phyloP scores from a whole-genome alignment of 2,329 filamentous ascomycete genomes.

The Aureobasidium vineae region DNA sequence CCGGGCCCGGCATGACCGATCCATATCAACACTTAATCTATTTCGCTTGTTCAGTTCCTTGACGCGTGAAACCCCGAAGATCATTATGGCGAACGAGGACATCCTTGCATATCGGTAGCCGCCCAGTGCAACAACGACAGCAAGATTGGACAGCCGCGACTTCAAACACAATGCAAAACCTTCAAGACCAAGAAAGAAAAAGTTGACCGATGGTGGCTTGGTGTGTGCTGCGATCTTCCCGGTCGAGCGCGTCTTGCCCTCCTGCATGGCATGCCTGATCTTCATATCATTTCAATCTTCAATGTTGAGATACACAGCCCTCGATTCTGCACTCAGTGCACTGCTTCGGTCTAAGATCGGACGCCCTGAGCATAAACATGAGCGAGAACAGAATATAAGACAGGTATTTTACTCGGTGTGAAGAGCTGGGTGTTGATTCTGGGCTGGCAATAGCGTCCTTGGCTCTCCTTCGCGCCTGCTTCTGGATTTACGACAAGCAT shows the following conservation, averaged over 20 bases:
- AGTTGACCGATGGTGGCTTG: slow-evolving; percentile 2
- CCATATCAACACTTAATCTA: neutral
- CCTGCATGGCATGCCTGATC: slow-evolving; percentile 9
- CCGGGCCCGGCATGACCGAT: neutral
- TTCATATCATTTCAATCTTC: neutral
- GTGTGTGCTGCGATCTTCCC: neutral
- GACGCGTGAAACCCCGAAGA: slow-evolving; percentile 13
- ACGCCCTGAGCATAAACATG: neutral
- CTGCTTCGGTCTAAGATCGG: neutral
- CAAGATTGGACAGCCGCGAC: neutral
- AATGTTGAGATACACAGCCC: neutral
- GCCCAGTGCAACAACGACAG: neutral
- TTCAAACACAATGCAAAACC: slow-evolving; percentile 9
- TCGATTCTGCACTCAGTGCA: too few relatives aligned
- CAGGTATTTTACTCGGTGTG: neutral
- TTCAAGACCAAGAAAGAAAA: neutral
- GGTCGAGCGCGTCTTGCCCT: neutral
- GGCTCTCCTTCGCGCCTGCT: neutral
- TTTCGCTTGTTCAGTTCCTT: slow-evolving; percentile 10
- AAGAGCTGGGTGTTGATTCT: neutral
- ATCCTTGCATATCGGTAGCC: slow-evolving; percentile 5
- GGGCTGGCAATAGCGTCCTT: neutral
- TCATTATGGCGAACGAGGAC: neutral
- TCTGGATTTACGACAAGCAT: neutral
- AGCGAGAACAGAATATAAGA: neutral